Base-by-base conservation (phyloP, 805 yeast species). In the Wickerhamiella occidentalis region DNA sequence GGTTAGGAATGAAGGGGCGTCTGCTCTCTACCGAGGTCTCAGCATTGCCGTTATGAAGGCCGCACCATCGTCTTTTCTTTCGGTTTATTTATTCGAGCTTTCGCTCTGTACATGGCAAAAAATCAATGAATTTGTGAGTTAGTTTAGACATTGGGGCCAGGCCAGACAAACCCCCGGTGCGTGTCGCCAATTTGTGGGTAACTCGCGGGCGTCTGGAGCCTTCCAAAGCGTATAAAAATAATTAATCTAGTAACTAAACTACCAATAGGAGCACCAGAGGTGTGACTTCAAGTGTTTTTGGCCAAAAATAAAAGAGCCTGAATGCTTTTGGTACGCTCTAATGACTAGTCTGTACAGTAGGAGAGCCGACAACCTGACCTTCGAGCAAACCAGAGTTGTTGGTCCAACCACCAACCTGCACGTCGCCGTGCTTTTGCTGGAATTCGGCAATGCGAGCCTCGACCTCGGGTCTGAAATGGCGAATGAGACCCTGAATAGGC, bases 401-500 rank as follows among this genome's bases (percentile, higher is more conserved):
- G 53, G 77, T 72, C 95, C 95, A 85, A 38, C 95, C 95, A 62
- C 95, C 95, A 53, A 73, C 72, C 22, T 71, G 60, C 44, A 81
- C 76, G 53, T 71, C 64, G 53, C 76, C 74, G 45, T 71, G 66
- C 53, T 70, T 63, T 21, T 64, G 64, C 55, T 76, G 71, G 71
- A 72, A 85, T 60, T 81, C 67, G 55, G 76, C 71, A 61, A 85
- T 80, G 69, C 88, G 78, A 54, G 80, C 85, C 59, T 79, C 79
- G 75, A 85, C 78, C 56, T 78, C 77, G 13, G 94, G 94, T 65
- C 85, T 77, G 76, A 85, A 85, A 56, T 83, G 80, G 66, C 82
- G 80, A 59, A 85, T 82, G 56, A 85, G 75, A 51, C 95, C 95
- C 69, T 85, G 94, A 54, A 85, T 76, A 41, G 95, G 95, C 95